These are phyloP conservation scores for Globisporangium cederbergense DNA, from an alignment of 352 stramenopile species.

Conservation along the genomic window DNA sequence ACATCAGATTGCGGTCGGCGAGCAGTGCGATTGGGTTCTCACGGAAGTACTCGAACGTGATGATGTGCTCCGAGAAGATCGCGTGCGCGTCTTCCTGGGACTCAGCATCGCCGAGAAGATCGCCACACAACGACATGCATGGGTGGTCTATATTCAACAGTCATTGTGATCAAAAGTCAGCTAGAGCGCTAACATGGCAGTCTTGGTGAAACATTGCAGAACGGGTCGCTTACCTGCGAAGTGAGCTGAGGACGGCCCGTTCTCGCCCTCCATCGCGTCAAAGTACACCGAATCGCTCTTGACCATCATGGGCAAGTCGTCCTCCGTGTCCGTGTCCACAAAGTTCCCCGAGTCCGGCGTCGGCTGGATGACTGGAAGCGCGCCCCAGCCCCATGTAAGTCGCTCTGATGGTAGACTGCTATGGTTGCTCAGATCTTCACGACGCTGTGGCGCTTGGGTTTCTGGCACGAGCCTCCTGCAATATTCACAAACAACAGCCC, in stretches of 20 bases:
- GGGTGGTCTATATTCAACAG: conserved; percentile 29
- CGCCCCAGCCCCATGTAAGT: conserved; percentile 53
- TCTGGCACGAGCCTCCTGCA: conserved; percentile 8
- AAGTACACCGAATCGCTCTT: conserved; percentile 80
- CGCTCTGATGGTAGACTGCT: conserved; percentile 24
- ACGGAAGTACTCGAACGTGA: conserved; percentile 64
- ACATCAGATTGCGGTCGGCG: conserved; percentile 47
- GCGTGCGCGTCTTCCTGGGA: conserved; percentile 40
- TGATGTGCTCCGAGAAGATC: conserved; percentile 66
- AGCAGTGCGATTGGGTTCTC: conserved; percentile 40
- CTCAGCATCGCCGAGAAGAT: conserved; percentile 43
- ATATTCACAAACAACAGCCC: background rate
- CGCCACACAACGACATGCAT: conserved; percentile 72
- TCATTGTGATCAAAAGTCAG: background rate
- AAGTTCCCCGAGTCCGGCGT: background rate
- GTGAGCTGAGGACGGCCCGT: conserved; percentile 1
- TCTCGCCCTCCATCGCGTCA: conserved; percentile 58
- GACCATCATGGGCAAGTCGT: conserved; percentile 42
- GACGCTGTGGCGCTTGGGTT: conserved; percentile 11
- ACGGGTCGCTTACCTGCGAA: conserved; percentile 6
- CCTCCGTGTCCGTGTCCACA: conserved; percentile 19
- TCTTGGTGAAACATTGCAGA: too few species aligned
- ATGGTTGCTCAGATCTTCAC: conserved; percentile 4
- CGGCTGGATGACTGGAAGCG: conserved; percentile 36
- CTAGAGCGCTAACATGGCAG: background rate